Evolutionary conservation across 805 yeast species (phyloP).

Genomic region (Pichia membranifaciens): DNA sequence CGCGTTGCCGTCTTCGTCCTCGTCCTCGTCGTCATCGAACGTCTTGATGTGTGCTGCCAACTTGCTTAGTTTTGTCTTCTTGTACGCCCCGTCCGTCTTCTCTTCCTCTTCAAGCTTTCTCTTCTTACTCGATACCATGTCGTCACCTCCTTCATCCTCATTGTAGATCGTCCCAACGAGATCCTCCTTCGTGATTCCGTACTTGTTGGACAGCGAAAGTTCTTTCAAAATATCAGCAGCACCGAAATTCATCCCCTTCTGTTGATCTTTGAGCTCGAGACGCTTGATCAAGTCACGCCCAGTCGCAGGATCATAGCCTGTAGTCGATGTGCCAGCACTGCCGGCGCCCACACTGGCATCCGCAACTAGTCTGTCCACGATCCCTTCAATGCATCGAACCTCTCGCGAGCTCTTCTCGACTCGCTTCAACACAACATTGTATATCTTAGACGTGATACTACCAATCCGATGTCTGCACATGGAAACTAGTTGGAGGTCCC

Average conservation of each 20-base stretch:
- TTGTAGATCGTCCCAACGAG: slow-evolving; percentile 31
- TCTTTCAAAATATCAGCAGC: slow-evolving; percentile 38
- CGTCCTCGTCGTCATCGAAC: slow-evolving; percentile 21
- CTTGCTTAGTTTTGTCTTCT: slow-evolving; percentile 11
- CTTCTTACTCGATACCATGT: slow-evolving; percentile 5
- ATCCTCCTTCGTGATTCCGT: slow-evolving; percentile 33
- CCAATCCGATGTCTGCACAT: slow-evolving; percentile 70
- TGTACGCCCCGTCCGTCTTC: slow-evolving; percentile 1
- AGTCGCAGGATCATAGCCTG: slow-evolving; percentile 26
- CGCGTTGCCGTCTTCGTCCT: slow-evolving; percentile 23
- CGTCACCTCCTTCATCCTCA: slow-evolving; percentile 18
- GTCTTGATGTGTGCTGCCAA: slow-evolving; percentile 12
- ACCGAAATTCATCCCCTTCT: slow-evolving; percentile 32
- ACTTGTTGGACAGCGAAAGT: slow-evolving; percentile 13
- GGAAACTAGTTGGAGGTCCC: slow-evolving; percentile 58
- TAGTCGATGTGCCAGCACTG: slow-evolving; percentile 13
- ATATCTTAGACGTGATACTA: slow-evolving; percentile 56
- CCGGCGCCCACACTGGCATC: slow-evolving; percentile 25
- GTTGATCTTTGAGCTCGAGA: slow-evolving; percentile 32
- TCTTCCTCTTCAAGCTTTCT: slow-evolving; percentile 9
- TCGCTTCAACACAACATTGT: slow-evolving; percentile 47
- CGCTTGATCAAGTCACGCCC: slow-evolving; percentile 23
- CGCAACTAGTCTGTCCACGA: slow-evolving; percentile 25
- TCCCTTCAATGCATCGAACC: slow-evolving; percentile 16
- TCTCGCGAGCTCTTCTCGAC: slow-evolving; percentile 49